Evolutionary conservation across 2,329 filamentous ascomycete genomes (phyloP).

Genomic region (Acrocalymma vagum): DNA sequence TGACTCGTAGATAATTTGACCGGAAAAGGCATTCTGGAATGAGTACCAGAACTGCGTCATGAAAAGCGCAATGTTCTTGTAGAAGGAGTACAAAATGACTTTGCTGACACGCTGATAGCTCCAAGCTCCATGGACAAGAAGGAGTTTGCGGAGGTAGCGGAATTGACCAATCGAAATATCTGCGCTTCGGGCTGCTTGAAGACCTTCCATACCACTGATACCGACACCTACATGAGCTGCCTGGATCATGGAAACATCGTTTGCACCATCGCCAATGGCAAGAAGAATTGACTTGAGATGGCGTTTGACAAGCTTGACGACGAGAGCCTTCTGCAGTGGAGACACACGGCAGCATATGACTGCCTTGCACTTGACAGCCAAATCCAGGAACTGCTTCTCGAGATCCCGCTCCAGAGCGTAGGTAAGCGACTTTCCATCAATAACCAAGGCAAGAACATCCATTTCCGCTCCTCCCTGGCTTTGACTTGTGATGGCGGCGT

Average conservation of each 20-base stretch:
- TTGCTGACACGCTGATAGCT: constrained; percentile 97
- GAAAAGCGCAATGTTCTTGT: constrained; percentile 98
- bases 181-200: constrained; percentile 93
- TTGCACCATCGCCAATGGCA: constrained; percentile 96
- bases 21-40: constrained; percentile 98
- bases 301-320: constrained; percentile 97
- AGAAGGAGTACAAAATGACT: constrained; percentile 97
- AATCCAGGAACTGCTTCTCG: constrained; percentile 90
- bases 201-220: constrained; percentile 95
- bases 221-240: constrained; percentile 97
- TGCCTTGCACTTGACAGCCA: constrained; percentile 97
- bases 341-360: constrained; percentile 97
- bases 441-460: constrained; percentile 89
- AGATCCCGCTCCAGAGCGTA: constrained; percentile 92
- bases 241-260: constrained; percentile 99
- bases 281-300: constrained; percentile 91
- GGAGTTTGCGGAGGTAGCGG: constrained; percentile 89
- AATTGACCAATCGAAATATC: constrained; percentile 97
- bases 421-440: constrained; percentile 95
- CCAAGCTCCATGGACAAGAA: constrained; percentile 96
- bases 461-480: constrained; percentile 78
- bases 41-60: constrained; percentile 99
- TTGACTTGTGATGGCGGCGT: constrained; percentile 88
- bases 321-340: constrained; percentile 93
- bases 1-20: constrained; percentile 97